Evolutionary conservation across 2,329 filamentous ascomycete species (phyloP).

Genomic region (Lachnum nothofagi): DNA sequence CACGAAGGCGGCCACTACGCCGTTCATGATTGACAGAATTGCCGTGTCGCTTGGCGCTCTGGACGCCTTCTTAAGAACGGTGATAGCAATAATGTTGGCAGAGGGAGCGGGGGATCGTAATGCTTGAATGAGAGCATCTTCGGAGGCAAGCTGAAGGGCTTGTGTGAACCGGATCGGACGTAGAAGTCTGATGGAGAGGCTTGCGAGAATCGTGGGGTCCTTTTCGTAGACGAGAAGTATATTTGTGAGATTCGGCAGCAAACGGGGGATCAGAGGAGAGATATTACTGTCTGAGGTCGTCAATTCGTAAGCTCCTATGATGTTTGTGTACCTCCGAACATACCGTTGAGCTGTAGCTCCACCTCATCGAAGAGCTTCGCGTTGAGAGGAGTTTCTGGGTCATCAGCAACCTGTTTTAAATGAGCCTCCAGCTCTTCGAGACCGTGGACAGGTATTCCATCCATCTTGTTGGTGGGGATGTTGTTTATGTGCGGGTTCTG

Average conservation of each 20-base stretch:
- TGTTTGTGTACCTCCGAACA: conserved; percentile 1
- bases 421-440: conserved; percentile 52
- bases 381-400: conserved; percentile 40
- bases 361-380: conserved; percentile 54
- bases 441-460: conserved; percentile 44
- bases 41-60: conserved; percentile 44
- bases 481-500: not conserved
- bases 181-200: conserved; percentile 52
- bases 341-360: conserved; percentile 54
- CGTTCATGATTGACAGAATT: conserved; percentile 46
- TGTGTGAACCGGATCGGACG: conserved; percentile 48
- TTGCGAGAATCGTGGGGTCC: conserved; percentile 48
- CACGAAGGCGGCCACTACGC: conserved; percentile 45
- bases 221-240: conserved; percentile 48
- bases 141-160: conserved; percentile 47
- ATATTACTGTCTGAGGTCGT: conserved; percentile 47
- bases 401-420: conserved; percentile 45
- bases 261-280: conserved; percentile 44
- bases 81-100: conserved; percentile 53
- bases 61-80: conserved; percentile 52
- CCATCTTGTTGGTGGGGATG: conserved; percentile 23
- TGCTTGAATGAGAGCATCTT: conserved; percentile 47
- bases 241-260: conserved; percentile 50
- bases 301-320: conserved; percentile 10
- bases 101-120: conserved; percentile 50